Evolutionary conservation across 1,139 yeast genomes (phyloP).

Genomic region (Fermentozyma sake): DNA sequence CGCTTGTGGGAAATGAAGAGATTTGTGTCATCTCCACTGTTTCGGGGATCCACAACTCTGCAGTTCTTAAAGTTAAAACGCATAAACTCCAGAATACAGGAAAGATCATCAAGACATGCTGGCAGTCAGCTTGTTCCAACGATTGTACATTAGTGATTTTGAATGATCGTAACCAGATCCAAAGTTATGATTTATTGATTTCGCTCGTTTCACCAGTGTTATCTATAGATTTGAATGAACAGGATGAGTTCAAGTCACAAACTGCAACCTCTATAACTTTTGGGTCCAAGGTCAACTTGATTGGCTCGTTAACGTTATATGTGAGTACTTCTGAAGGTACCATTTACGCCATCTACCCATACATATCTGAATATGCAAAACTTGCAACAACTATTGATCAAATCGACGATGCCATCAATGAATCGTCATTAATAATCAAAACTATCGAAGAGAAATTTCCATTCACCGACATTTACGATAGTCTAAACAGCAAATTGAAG

Average conservation of each 20-base stretch:
- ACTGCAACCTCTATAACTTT: constrained; percentile 28
- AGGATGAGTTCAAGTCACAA: constrained; percentile 12
- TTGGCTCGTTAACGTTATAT: constrained; percentile 35
- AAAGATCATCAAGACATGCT: constrained; percentile 22
- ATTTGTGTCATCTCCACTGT: constrained; percentile 19
- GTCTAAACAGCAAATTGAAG: constrained; percentile 13
- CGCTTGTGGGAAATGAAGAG: constrained; percentile 25
- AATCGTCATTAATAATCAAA: constrained; percentile 16
- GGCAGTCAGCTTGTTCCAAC: constrained; percentile 28
- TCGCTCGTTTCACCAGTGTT: constrained; percentile 23
- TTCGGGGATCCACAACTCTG: no score
- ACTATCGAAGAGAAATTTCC: constrained; percentile 16
- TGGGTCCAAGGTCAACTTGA: constrained; percentile 27
- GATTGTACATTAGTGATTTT: constrained; percentile 32
- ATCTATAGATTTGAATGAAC: constrained; percentile 15
- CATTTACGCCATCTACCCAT: constrained; percentile 33
- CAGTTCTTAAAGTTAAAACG: constrained; percentile 6
- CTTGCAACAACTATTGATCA: constrained; percentile 20
- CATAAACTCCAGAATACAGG: constrained; percentile 17
- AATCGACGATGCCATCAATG: constrained; percentile 23
- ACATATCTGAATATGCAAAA: constrained; percentile 15
- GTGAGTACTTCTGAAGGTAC: constrained; percentile 21
- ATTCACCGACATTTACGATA: constrained; percentile 5
- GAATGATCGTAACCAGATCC: constrained; percentile 19
- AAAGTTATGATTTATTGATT: constrained; percentile 26